These are phyloP conservation scores for Hortaea werneckii DNA, from an alignment of 2,329 filamentous ascomycete genomes.

Conservation along the genomic window DNA sequence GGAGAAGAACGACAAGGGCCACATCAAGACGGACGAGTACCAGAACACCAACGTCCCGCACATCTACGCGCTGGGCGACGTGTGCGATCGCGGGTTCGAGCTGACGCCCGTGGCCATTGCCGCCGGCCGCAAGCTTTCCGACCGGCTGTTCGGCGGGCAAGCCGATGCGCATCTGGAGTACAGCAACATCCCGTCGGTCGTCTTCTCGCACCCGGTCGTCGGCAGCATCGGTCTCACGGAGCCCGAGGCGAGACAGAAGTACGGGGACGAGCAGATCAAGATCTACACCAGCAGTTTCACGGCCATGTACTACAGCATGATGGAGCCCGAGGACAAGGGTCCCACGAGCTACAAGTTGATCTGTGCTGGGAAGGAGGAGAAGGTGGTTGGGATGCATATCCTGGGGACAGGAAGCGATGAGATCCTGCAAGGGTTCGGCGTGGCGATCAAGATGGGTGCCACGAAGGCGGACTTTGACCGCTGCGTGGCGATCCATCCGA, in stretches of 20 bases:
- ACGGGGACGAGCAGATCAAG: conserved; percentile 65
- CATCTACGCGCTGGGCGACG: conserved; percentile 75
- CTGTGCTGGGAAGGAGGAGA: conserved; percentile 65
- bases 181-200: conserved; percentile 69
- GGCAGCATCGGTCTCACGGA: conserved; percentile 73
- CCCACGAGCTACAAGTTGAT: conserved; percentile 77
- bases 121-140: conserved; percentile 65
- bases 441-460: conserved; percentile 57
- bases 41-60: conserved; percentile 69
- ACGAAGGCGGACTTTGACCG: conserved; percentile 49
- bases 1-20: conserved; percentile 53
- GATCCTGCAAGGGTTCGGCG: conserved; percentile 55
- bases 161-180: conserved; percentile 60
- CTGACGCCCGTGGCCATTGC: conserved; percentile 83
- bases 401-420: conserved; percentile 63
- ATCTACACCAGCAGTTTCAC: conserved; percentile 73
- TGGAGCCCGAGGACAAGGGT: conserved; percentile 68
- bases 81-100: conserved; percentile 63
- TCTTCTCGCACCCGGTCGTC: conserved; percentile 78
- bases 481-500: conserved; percentile 49
- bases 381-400: conserved; percentile 78
- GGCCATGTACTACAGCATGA: conserved; percentile 84
- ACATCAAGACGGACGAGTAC: conserved; percentile 67
- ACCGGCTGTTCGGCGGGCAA: conserved; percentile 66
- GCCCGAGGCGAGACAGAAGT: conserved; percentile 63